phyloP scores from a whole-genome alignment of 441 rosid species.

The Pelargonium cotyledonis region DNA sequence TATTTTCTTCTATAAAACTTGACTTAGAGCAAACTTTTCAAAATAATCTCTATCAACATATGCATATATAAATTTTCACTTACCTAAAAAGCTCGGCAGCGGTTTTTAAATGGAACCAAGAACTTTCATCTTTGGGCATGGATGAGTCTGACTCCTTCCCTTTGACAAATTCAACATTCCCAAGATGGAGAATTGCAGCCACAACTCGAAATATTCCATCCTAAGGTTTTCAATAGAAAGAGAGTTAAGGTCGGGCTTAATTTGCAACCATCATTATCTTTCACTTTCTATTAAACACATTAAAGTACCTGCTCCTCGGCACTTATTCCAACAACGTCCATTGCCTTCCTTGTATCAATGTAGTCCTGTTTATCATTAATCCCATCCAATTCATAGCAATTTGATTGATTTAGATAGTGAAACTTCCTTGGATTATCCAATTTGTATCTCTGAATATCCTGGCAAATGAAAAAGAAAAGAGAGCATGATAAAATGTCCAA shows the following conservation, averaged over 20 bases:
- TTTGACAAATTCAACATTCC: slow-evolving; percentile 81
- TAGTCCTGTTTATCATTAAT: slow-evolving; percentile 68
- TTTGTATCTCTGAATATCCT: slow-evolving; percentile 54
- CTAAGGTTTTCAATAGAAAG: slow-evolving; percentile 31
- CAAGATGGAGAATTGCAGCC: slow-evolving; percentile 95
- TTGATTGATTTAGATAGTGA: slow-evolving; percentile 78
- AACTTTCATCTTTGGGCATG: slow-evolving; percentile 69
- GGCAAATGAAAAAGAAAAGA: slow-evolving; percentile 18
- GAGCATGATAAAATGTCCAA: not conserved
- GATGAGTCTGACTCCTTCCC: slow-evolving; percentile 76
- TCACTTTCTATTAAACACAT: slow-evolving; percentile 10
- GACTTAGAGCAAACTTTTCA: slow-evolving; percentile 15
- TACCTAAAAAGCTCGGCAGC: slow-evolving; percentile 90
- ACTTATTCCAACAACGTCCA: slow-evolving; percentile 78
- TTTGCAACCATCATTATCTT: not conserved
- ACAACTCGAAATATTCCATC: slow-evolving; percentile 86
- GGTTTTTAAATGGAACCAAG: slow-evolving; percentile 63
- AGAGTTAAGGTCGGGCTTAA: not conserved
- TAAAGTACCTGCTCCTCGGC: slow-evolving; percentile 57
- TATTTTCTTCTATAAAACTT: not conserved
- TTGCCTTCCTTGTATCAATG: slow-evolving; percentile 65
- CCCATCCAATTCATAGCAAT: slow-evolving; percentile 54
- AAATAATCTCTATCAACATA: slow-evolving; percentile 2
- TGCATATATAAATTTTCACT: slow-evolving; percentile 10
- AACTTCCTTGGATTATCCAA: slow-evolving; percentile 59